These are phyloP conservation scores for Escallonia rubra DNA, from an alignment of 129 eudicot genomes.

Conservation along the genomic window DNA sequence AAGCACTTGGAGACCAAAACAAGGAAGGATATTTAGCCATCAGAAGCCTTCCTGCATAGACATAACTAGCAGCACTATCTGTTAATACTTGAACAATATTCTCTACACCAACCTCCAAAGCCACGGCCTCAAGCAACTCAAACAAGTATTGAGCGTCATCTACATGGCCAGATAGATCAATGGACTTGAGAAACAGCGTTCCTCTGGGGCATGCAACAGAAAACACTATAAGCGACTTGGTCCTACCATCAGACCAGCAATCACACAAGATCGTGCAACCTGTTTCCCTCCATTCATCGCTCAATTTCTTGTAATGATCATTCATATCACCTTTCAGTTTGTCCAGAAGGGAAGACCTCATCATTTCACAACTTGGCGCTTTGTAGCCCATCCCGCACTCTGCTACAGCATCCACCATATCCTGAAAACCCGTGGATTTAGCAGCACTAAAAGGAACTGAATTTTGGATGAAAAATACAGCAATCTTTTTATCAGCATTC, in stretches of 20 bases:
- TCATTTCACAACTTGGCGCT: constrained; percentile 34
- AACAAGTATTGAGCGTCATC: constrained; percentile 38
- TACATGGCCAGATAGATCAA: constrained; percentile 31
- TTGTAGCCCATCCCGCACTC: constrained; percentile 39
- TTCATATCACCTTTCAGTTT: constrained; percentile 28
- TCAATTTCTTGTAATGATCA: constrained; percentile 20
- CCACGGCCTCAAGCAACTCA: constrained; percentile 31
- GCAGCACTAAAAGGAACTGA: constrained; percentile 38
- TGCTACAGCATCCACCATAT: constrained; percentile 34
- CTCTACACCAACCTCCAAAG: constrained; percentile 33
- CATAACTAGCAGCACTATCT: constrained; percentile 22
- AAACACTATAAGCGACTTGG: constrained; percentile 25
- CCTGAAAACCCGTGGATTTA: constrained; percentile 31
- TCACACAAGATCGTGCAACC: constrained; percentile 47
- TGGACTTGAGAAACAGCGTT: constrained; percentile 29
- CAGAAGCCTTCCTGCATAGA: constrained; percentile 40
- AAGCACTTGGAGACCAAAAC: constrained; percentile 47
- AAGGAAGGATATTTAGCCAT: constrained; percentile 44
- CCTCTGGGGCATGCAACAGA: constrained; percentile 38
- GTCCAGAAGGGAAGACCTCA: constrained; percentile 25
- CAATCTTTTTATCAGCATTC: constrained; percentile 39
- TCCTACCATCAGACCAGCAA: constrained; percentile 25
- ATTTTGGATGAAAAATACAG: constrained; percentile 36
- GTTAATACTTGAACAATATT: constrained; percentile 44
- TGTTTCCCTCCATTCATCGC: constrained; percentile 31